A percentile compares a stretch with the other conserved stretches of the same genome.
These are phyloP conservation scores for Musa beccarii DNA, from an alignment of 176 grass and related monocot species.

Conservation along the genomic window DNA sequence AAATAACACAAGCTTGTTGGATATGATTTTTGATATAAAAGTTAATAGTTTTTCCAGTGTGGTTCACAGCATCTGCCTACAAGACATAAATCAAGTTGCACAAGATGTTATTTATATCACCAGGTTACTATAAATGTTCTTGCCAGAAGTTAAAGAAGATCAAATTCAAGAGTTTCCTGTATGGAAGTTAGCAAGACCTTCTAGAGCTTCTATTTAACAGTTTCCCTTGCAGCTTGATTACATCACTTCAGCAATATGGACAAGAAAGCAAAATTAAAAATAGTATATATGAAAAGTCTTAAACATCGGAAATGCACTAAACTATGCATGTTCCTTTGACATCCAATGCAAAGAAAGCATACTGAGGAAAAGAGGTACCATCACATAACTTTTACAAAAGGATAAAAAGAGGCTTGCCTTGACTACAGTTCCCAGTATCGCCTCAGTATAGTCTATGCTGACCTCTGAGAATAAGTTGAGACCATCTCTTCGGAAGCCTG, in stretches of 20 bases:
- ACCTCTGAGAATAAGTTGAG: constrained; percentile 59
- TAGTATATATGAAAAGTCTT: too few species aligned
- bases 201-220: background rate
- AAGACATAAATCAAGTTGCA: too few species aligned
- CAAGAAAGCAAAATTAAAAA: too few species aligned
- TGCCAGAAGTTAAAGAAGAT: too few species aligned
- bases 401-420: constrained; percentile 42
- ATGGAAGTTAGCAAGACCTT: background rate
- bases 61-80: too few species aligned
- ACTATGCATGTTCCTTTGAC: background rate
- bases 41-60: too few species aligned
- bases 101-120: too few species aligned
- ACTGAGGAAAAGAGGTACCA: background rate
- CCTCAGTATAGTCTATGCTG: constrained; percentile 73
- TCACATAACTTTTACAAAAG: constrained; percentile 7
- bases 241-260: background rate
- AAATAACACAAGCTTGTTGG: too few species aligned
- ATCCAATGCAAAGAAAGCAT: background rate
- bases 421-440: constrained; percentile 70
- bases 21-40: too few species aligned
- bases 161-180: too few species aligned
- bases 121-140: too few species aligned
- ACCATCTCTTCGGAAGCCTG: constrained; percentile 66
- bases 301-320: too few species aligned
- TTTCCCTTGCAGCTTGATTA: background rate